Evolutionary conservation across 148 eudicot genomes (phyloP).

Genomic region (Dianthus caryophyllus): DNA sequence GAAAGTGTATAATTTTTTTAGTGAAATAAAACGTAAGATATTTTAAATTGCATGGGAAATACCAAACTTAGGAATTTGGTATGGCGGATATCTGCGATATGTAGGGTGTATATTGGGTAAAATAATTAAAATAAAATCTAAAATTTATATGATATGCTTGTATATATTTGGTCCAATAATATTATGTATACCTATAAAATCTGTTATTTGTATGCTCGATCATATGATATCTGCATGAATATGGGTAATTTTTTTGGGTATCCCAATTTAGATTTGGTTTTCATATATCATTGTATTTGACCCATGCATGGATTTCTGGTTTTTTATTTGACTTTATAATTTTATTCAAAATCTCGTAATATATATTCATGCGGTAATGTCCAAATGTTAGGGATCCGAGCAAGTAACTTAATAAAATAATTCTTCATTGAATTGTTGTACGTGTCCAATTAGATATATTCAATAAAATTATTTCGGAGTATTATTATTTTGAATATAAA

Average conservation of each 20-base stretch:
- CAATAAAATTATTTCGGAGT: too few relatives aligned
- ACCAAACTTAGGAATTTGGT: conserved; percentile 17
- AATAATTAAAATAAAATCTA: conserved; percentile 4
- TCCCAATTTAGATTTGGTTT: background rate
- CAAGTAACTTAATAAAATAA: too few relatives aligned
- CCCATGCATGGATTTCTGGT: conserved; percentile 7
- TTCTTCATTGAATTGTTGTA: too few relatives aligned
- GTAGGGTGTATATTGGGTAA: conserved; percentile 11
- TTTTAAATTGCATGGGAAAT: conserved; percentile 21
- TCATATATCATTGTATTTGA: conserved; percentile 9
- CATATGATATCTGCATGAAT: background rate
- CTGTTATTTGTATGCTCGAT: background rate
- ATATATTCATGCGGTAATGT: too few relatives aligned
- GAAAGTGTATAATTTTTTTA: background rate
- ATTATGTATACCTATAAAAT: background rate
- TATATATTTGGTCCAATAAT: conserved; percentile 18
- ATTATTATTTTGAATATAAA: too few relatives aligned
- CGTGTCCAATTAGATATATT: too few relatives aligned
- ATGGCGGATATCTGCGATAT: conserved; percentile 29
- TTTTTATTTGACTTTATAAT: background rate
- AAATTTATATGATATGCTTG: conserved; percentile 2
- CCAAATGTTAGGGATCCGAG: too few relatives aligned
- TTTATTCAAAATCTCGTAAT: too few relatives aligned
- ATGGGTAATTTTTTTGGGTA: too few relatives aligned
- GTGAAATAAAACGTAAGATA: too few relatives aligned